Evolutionary conservation across 176 grass and related monocot genomes (phyloP), one percentile per base, ranked within the genome.

Genomic region (Oryza officinalis): DNA sequence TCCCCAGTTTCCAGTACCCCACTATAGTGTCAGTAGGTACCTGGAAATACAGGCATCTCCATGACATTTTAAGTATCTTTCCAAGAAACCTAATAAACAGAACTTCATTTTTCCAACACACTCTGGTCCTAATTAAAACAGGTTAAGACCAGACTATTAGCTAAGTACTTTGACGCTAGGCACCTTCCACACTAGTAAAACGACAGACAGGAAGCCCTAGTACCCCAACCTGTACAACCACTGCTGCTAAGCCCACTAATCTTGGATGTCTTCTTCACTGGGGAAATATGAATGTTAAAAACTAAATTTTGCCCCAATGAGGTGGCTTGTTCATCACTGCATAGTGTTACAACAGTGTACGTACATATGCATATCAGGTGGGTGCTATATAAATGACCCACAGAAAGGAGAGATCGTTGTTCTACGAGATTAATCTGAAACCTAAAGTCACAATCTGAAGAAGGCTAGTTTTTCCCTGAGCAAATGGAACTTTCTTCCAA

Each of bases 381-480:
- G 86, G 86, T 71, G 47, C 68, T 92, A 86, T 87, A 87, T 83
- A 89, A 86, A 84, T 80, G 80, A 80, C 83, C 87, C 83, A 92
- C 80, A 45, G 22, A 80, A 78, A 50, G 69, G 11, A 63, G 11
- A 75, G 65, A 83, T 80, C 27, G 38, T 49, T 76, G 32, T 52
- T 86, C 79, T 86, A 86, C 83, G 54, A 41, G 79, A 86, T 86
- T 84, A 88, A 88, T 54, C 83, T 92, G 83, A 89, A 89, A 89
- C 69, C 87, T 83, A 92, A 78, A 45, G 90, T 86, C 90, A 86
- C 74, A 86, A 75, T 78, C 70, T 83, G 86, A 74, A 84, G 79
- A 68, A 72, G 35, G 67, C 86, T 88, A 85, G 35, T 72, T 63
- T 77, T 63, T 63, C 77, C 28, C 40, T 73, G 67, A 78, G 82